A percentile compares a stretch with the other conserved stretches of the same genome.
Evolutionary conservation across 495 filamentous ascomycete species (phyloP).

Genomic region (Halenospora varia): DNA sequence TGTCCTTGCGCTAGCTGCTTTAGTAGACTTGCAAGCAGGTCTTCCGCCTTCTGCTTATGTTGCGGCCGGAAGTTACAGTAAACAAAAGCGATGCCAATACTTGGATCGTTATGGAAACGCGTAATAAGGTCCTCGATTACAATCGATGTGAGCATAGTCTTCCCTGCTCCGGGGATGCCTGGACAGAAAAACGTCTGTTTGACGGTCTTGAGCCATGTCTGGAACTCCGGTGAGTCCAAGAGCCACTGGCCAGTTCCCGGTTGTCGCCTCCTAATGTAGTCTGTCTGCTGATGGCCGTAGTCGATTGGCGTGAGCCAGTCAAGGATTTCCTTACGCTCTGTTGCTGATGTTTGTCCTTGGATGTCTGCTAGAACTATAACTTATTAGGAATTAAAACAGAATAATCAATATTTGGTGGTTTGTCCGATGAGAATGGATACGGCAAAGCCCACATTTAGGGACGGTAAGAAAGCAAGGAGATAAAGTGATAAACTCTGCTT

Average conservation of each 20-base stretch:
- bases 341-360: too few species aligned
- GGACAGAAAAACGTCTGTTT: conserved; percentile 28
- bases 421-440: too few species aligned
- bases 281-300: conserved; percentile 30
- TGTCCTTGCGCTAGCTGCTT: conserved; percentile 32
- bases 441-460: too few species aligned
- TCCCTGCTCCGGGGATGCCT: too few species aligned
- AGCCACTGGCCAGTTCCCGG: conserved; percentile 40
- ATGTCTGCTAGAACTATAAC: too few species aligned
- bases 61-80: conserved; percentile 38
- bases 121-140: conserved; percentile 33
- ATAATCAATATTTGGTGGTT: too few species aligned
- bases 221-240: conserved; percentile 31
- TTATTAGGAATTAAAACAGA: too few species aligned
- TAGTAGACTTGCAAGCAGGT: conserved; percentile 32
- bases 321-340: too few species aligned
- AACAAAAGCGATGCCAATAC: conserved; percentile 34
- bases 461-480: too few species aligned
- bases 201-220: conserved; percentile 28
- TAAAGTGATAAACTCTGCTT: too few species aligned
- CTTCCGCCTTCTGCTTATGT: conserved; percentile 27
- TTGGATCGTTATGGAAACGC: conserved; percentile 18
- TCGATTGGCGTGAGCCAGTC: conserved; percentile 27
- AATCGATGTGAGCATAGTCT: too few species aligned
- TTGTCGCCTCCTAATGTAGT: conserved; percentile 30